Evolutionary conservation across 2,329 filamentous ascomycete species (phyloP).

Genomic region (Beauveria scarabaeidicola): DNA sequence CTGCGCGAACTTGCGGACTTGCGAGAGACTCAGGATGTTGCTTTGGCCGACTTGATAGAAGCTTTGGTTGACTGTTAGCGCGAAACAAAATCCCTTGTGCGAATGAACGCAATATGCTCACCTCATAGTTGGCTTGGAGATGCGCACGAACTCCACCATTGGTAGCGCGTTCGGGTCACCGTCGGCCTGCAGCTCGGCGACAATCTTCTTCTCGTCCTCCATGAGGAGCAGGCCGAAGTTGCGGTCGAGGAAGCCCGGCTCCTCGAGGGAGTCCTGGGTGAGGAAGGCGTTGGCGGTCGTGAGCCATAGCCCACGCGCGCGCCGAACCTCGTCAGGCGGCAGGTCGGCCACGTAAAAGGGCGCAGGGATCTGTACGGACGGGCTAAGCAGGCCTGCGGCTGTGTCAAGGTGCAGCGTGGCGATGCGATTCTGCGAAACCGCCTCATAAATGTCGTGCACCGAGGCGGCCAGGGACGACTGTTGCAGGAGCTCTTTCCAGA

Average conservation of each 20-base stretch:
- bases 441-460: conserved; percentile 72
- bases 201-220: conserved; percentile 67
- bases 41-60: conserved; percentile 63
- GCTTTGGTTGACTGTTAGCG: conserved; percentile 19
- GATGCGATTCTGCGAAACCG: conserved; percentile 76
- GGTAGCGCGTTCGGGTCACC: conserved; percentile 66
- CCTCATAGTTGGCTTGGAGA: conserved; percentile 61
- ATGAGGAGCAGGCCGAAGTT: conserved; percentile 82
- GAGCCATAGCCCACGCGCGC: conserved; percentile 67
- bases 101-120: conserved; percentile 21
- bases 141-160: conserved; percentile 72
- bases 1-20: conserved; percentile 79
- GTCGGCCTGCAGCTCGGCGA: conserved; percentile 67
- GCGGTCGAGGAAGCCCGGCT: conserved; percentile 65
- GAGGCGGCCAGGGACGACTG: conserved; percentile 73
- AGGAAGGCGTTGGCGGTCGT: conserved; percentile 75
- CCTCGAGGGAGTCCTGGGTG: conserved; percentile 58
- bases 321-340: conserved; percentile 55
- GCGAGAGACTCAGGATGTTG: conserved; percentile 64
- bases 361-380: conserved; percentile 56
- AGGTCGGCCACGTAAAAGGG: conserved; percentile 66
- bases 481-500: conserved; percentile 64
- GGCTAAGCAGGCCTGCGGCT: conserved; percentile 46
- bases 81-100: background rate
- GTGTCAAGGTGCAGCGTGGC: conserved; percentile 72